Conservation (phyloP, 371 early-diverging fungal species). For the Nematocida minor region DNA sequence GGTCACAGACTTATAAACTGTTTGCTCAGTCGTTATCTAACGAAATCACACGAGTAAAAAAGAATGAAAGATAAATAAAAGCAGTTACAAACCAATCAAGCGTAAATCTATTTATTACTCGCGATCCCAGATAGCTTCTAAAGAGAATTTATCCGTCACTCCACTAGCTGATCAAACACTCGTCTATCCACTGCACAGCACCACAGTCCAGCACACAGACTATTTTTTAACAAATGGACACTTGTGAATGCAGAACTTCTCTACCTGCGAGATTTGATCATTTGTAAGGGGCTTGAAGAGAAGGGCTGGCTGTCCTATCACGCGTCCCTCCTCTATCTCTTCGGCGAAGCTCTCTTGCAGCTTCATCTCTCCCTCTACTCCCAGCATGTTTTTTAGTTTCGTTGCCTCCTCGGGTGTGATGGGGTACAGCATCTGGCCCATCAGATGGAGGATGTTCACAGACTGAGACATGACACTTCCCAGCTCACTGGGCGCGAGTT, state of each 20-base stretch:
- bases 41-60: too few relatives aligned
- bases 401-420: neutral
- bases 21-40: too few relatives aligned
- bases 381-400: neutral
- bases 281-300: constrained; percentile 38
- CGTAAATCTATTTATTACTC: too few relatives aligned
- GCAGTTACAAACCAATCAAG: too few relatives aligned
- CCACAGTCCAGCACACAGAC: neutral
- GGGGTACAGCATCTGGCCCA: constrained; percentile 9
- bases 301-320: neutral
- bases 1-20: too few relatives aligned
- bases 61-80: too few relatives aligned
- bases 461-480: constrained; percentile 67
- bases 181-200: neutral
- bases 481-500: constrained; percentile 76
- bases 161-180: too few relatives aligned
- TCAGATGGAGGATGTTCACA: constrained; percentile 10
- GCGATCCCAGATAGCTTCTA: too few relatives aligned
- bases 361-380: neutral
- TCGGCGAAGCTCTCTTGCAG: constrained; percentile 3
- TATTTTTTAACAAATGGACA: constrained; percentile 13
- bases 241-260: constrained; percentile 2
- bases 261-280: neutral
- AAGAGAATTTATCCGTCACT: too few relatives aligned
- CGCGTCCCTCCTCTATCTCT: constrained; percentile 5